A percentile compares a stretch with the other conserved stretches of the same genome.
Evolutionary conservation across 345 rosid genomes (phyloP).

Genomic region (Gynandropsis gynandra): DNA sequence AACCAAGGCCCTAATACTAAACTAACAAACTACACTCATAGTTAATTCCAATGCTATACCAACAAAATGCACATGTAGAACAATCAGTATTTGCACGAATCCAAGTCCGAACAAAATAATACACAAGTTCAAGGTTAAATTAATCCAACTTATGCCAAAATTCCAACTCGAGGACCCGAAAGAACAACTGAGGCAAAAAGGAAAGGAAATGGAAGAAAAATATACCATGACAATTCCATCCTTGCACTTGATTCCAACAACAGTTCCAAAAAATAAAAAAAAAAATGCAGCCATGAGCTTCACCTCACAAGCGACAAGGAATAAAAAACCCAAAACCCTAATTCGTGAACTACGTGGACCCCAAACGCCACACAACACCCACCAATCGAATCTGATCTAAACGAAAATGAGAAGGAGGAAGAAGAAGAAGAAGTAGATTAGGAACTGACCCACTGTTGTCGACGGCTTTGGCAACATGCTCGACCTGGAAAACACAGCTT

Average conservation of each 20-base stretch:
- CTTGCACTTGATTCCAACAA: slow-evolving; percentile 91
- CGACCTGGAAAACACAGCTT: slow-evolving; percentile 99
- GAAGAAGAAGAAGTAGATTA: neutral
- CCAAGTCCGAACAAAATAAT: neutral
- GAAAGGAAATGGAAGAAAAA: neutral
- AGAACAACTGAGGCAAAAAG: neutral
- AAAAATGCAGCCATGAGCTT: neutral
- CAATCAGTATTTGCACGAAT: neutral
- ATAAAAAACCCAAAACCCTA: slow-evolving; percentile 13
- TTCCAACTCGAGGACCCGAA: slow-evolving; percentile 6
- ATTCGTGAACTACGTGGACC: neutral
- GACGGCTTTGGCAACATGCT: slow-evolving; percentile 98
- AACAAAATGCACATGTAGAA: neutral
- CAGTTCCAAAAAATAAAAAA: slow-evolving; percentile 50
- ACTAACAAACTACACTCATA: neutral
- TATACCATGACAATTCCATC: slow-evolving; percentile 92
- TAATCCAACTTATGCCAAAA: neutral
- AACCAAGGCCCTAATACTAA: neutral
- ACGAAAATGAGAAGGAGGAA: neutral
- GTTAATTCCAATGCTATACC: neutral
- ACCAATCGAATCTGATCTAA: neutral
- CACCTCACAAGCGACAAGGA: neutral
- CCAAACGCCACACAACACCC: neutral
- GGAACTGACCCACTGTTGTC: slow-evolving; percentile 87
- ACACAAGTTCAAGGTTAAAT: too few species aligned